Evolutionary conservation across 148 eudicot species (phyloP).

Genomic region (Camellia granthamiana): DNA sequence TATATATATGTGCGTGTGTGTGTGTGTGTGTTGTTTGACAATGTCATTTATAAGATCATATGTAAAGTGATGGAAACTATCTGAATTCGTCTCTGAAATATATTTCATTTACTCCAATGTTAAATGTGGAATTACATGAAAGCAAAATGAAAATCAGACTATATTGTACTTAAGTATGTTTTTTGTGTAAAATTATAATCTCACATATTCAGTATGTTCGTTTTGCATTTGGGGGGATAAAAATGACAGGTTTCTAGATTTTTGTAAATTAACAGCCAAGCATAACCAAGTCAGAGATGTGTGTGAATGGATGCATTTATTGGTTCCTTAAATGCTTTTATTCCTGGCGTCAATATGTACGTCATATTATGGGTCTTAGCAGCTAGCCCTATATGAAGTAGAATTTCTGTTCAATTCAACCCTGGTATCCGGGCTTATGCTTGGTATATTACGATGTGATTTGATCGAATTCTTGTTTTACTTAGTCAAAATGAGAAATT

Average conservation of each 20-base stretch:
- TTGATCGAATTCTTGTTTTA: no score
- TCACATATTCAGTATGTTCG: neutral
- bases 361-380: neutral
- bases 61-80: neutral
- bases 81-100: neutral
- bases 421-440: neutral
- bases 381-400: neutral
- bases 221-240: neutral
- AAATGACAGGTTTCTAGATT: neutral
- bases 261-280: neutral
- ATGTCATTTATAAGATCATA: neutral
- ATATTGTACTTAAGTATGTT: neutral
- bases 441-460: neutral
- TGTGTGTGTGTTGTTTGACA: neutral
- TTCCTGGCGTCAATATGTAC: neutral
- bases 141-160: neutral
- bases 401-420: neutral
- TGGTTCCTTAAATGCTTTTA: neutral
- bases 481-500: no score
- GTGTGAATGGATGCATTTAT: neutral
- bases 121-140: neutral
- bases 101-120: neutral
- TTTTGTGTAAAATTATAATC: neutral
- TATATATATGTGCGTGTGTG: neutral
- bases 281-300: neutral